Evolutionary conservation across 2,329 filamentous ascomycete genomes (phyloP), one percentile per base, ranked within the genome.

Genomic region (Thelonectria rubi): DNA sequence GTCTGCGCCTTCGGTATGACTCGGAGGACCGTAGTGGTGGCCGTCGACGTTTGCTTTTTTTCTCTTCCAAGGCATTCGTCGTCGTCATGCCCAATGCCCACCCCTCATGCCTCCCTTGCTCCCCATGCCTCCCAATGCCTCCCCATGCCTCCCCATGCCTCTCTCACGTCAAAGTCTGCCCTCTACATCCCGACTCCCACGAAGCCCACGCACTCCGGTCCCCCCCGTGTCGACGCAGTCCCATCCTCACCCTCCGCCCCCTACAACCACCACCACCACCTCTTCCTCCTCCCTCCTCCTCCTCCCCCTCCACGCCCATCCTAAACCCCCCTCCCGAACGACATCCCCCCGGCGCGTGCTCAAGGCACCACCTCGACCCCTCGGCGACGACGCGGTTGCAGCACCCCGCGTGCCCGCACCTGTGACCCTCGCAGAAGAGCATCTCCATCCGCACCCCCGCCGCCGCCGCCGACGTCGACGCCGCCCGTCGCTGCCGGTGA

Each of bases 351-450:
- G 15, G 12, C 34, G 34, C 60, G 17, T 71, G 69, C 24, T 60
- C 53, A 24, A 60, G 42, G 24, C 66, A 72, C 60, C 55, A 65
- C 14, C 42, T 55, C 15, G 64, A 63, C 14, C 55, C 65, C 18
- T 50, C 56, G 26, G 26, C 26, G 17, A 18, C 12, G 21, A 52
- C 56, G 43, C 53, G 55, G 43, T 63, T 63, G 15, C 43, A 32
- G 48, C 72, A 74, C n/a, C 62, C 64, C 8, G 55, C 21, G 12
- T 60, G 49, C 8, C 49, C 54, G 21, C 72, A 74, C 11, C 56
- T 52, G 50, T 74, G 72, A 0, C 52, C 32, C 2, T 66, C 62
- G 47, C 70, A 74, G 42, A 67, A 70, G 3, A 60, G 20, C 6
- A 37, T 46, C 11, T 52, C 61, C 9, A 30, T n/a, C 3, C 24